Base-by-base conservation (phyloP, 2,329 filamentous ascomycete genomes). In the Monosporascus sp. region DNA sequence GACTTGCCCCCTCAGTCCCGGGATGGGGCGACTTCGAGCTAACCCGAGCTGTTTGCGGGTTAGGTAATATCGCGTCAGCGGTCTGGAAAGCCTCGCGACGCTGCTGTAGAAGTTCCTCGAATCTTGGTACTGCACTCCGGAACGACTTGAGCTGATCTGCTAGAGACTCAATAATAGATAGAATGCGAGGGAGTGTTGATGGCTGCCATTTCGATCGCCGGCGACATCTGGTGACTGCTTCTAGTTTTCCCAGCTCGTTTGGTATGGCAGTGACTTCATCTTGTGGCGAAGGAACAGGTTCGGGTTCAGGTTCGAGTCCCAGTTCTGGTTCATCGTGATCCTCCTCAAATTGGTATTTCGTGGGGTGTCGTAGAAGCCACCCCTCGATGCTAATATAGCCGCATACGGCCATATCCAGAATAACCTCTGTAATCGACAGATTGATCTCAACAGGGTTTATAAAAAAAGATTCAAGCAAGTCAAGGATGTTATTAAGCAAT, bases 371-470 rank as follows among this genome's bases (percentile, higher is more conserved):
- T 6, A 93, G 76, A 31, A 97, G 75, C 93, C 94, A 99, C n/a
- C 89, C 88, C 65, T 97, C 91, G 14, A 97, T 78, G 20, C 86
- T 84, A 65, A 96, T 87, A 58, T 89, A 88, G 6, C 91, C 88
- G 62, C 94, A 97, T 1, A 89, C 85, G 11, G 89, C 89, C 41
- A 99, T 77, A 59, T 90, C 88, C 27, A 95, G 81, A 44, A 97
- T 77, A 1, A 88, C 82, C 63, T 95, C 89, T 0, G 93, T 97
- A 2, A 97, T 77, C 0, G 88, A 88, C 3, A 99, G 74, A 61
- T 99, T 99, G 3, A 89, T 92, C 62, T 97, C 91, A 3, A 97
- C 85, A 3, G 91, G 87, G 63, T 99, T 99, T 5, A 89, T 80
- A 62, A 97, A 91, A 65, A 97, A 99, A 0, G 80, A 86, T 45